A percentile compares a stretch with the other conserved stretches of the same genome.
Evolutionary conservation across 495 filamentous ascomycete genomes (phyloP).

Genomic region (Articulospora tetracladia): DNA sequence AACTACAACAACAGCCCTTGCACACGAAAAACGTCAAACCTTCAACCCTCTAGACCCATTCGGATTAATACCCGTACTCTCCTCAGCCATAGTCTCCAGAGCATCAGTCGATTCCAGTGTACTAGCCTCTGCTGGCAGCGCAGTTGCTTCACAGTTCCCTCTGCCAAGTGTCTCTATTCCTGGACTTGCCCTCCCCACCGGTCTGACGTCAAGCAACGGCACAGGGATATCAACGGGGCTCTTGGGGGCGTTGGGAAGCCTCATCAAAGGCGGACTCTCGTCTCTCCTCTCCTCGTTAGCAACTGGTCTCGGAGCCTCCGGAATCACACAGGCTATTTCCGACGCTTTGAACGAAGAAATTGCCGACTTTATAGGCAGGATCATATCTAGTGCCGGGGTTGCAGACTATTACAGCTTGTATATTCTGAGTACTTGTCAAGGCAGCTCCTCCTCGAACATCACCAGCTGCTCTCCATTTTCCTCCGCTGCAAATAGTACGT

Average conservation of each 20-base stretch:
- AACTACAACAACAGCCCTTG: not conserved
- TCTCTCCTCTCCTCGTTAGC: not conserved
- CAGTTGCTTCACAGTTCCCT: not conserved
- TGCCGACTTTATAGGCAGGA: not conserved
- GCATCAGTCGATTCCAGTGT: not conserved
- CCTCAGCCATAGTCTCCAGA: not conserved
- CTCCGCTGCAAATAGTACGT: not conserved
- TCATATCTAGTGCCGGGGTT: not conserved
- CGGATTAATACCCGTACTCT: not conserved
- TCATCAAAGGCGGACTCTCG: not conserved
- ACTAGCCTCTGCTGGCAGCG: not conserved
- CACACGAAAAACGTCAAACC: not conserved
- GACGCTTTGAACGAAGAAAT: not conserved
- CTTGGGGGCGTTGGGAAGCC: not conserved
- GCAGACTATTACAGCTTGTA: not conserved
- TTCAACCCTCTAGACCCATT: conserved; percentile 1
- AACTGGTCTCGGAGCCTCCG: not conserved
- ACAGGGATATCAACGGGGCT: not conserved
- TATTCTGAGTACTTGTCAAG: not conserved
- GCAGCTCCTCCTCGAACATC: not conserved
- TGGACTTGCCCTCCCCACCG: not conserved
- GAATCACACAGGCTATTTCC: not conserved
- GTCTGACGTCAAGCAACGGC: not conserved
- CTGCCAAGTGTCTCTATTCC: not conserved
- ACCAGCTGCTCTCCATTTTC: not conserved